These are phyloP conservation scores for Chrysanthemum seticuspe DNA, from an alignment of 129 eudicot genomes.

Conservation along the genomic window DNA sequence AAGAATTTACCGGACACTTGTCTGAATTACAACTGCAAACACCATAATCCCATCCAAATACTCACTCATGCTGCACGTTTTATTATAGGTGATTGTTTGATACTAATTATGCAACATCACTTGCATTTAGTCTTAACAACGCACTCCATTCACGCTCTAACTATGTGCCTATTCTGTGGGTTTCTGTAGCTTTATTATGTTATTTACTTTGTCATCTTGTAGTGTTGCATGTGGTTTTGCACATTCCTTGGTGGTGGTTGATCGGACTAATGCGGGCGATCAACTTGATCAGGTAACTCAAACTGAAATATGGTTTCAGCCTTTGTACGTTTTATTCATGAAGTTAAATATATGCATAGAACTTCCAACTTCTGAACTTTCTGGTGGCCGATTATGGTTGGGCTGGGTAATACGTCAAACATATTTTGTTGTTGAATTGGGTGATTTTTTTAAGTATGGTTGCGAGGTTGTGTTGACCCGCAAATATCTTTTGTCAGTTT, in stretches of 20 bases:
- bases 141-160: neutral
- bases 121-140: neutral
- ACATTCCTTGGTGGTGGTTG: conserved; percentile 84
- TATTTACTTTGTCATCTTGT: neutral
- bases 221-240: conserved; percentile 99
- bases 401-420: no score
- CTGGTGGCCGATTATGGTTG: no score
- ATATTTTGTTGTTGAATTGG: no score
- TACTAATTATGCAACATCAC: neutral
- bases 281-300: conserved; percentile 76
- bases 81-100: neutral
- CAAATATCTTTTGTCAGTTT: no score
- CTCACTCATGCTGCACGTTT: neutral
- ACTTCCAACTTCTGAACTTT: neutral
- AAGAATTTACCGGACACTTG: neutral
- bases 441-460: no score
- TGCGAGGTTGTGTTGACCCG: no score
- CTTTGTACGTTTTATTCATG: neutral
- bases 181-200: neutral
- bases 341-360: neutral
- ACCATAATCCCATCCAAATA: neutral
- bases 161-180: no score
- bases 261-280: conserved; percentile 50
- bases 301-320: neutral
- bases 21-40: neutral